Conservation (phyloP, 177 flowering plant genomes). For the Telopea speciosissima region DNA sequence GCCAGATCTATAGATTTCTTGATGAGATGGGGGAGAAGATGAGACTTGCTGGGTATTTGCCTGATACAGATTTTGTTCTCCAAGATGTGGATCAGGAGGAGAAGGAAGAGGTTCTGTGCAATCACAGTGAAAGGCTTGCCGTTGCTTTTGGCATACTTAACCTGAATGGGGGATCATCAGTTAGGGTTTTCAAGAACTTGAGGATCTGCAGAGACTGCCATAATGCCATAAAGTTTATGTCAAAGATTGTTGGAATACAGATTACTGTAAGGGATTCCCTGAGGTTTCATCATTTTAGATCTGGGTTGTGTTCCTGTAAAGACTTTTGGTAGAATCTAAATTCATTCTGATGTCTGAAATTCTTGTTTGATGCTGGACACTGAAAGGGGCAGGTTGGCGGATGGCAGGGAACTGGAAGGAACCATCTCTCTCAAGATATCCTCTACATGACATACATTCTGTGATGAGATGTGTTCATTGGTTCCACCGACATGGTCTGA, state of each 20-base stretch:
- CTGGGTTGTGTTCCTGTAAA: not conserved
- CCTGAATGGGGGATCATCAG: slow-evolving; percentile 29
- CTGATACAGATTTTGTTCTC: slow-evolving; percentile 47
- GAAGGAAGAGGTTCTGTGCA: slow-evolving; percentile 40
- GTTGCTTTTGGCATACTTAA: slow-evolving; percentile 34
- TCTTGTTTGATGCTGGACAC: not conserved
- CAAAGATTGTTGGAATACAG: slow-evolving; percentile 37
- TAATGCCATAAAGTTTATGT: slow-evolving; percentile 45
- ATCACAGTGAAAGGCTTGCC: slow-evolving; percentile 42
- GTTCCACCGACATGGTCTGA: too few species aligned
- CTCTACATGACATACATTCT: not conserved
- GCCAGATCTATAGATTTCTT: slow-evolving; percentile 34
- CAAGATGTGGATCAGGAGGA: slow-evolving; percentile 57
- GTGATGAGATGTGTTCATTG: too few species aligned
- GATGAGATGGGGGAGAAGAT: slow-evolving; percentile 37
- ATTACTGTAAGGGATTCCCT: slow-evolving; percentile 48
- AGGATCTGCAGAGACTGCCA: slow-evolving; percentile 35
- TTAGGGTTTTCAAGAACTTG: slow-evolving; percentile 43
- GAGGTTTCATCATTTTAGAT: slow-evolving; percentile 46
- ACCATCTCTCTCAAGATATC: not conserved
- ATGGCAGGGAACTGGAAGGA: not conserved
- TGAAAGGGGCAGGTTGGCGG: too few species aligned
- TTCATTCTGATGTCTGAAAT: not conserved
- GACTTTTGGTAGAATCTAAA: not conserved
- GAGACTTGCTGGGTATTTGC: slow-evolving; percentile 38